Evolutionary conservation across 75 land plant genomes (phyloP).

Genomic region (Chamaecyparis obtusa): DNA sequence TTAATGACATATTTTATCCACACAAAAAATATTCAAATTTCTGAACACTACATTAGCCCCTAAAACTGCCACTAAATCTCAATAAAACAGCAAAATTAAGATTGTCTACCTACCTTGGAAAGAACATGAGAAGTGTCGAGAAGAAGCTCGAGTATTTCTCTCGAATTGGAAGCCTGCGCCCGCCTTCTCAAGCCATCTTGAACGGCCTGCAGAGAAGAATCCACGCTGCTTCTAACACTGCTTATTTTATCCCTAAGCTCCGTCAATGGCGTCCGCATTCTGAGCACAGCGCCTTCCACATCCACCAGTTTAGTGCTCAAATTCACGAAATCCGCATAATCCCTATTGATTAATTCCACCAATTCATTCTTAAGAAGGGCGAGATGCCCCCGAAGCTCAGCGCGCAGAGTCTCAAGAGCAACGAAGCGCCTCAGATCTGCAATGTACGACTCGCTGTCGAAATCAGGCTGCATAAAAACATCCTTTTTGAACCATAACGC

Average conservation of each 20-base stretch:
- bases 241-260: slow-evolving; percentile 76
- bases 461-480: slow-evolving; percentile 55
- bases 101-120: slow-evolving; percentile 64
- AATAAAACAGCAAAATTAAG: not conserved
- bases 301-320: slow-evolving; percentile 93
- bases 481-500: slow-evolving; percentile 86
- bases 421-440: slow-evolving; percentile 90
- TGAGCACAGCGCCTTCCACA: slow-evolving; percentile 76
- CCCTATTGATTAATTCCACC: slow-evolving; percentile 94
- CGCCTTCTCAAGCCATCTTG: slow-evolving; percentile 66
- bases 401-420: slow-evolving; percentile 88
- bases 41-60: too few relatives aligned
- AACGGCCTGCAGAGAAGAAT: slow-evolving; percentile 46
- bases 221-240: slow-evolving; percentile 44
- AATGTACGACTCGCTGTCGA: slow-evolving; percentile 80
- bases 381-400: slow-evolving; percentile 80
- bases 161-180: slow-evolving; percentile 64
- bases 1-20: too few relatives aligned
- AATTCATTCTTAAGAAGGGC: slow-evolving; percentile 80
- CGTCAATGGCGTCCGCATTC: slow-evolving; percentile 87
- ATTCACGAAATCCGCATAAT: slow-evolving; percentile 88
- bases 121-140: slow-evolving; percentile 96
- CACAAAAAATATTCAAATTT: too few relatives aligned
- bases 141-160: slow-evolving; percentile 84
- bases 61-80: too few relatives aligned